A percentile compares a stretch with the other conserved stretches of the same genome.
phyloP scores from a whole-genome alignment of 2,329 filamentous ascomycete genomes.

The Achaetomium macrosporum region DNA sequence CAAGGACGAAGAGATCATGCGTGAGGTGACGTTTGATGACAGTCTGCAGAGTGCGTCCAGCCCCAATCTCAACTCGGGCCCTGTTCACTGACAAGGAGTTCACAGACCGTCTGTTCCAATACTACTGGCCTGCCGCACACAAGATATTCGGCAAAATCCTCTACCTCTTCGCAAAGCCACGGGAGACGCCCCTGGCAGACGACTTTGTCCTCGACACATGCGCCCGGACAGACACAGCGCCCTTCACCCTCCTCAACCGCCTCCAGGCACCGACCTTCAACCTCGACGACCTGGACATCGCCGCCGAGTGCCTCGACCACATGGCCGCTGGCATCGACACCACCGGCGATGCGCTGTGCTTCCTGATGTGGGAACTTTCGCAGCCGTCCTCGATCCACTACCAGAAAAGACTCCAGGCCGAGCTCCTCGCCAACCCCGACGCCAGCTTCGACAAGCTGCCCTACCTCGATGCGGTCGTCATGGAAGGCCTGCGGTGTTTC shows the following conservation, averaged over 20 bases:
- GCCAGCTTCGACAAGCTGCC: slow-evolving; percentile 44
- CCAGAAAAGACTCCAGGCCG: slow-evolving; percentile 48
- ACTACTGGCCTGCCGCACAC: slow-evolving; percentile 51
- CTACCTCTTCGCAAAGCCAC: slow-evolving; percentile 45
- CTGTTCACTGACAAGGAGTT: background rate
- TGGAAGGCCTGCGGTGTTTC: slow-evolving; percentile 56
- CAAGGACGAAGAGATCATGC: slow-evolving; percentile 60
- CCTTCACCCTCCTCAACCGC: slow-evolving; percentile 54
- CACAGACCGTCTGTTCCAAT: slow-evolving; percentile 52
- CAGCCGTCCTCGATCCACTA: slow-evolving; percentile 47
- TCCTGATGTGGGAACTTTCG: slow-evolving; percentile 66
- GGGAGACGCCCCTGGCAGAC: slow-evolving; percentile 54
- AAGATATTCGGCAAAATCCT: slow-evolving; percentile 41
- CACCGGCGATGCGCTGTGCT: slow-evolving; percentile 63
- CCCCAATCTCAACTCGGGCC: background rate
- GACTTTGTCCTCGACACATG: slow-evolving; percentile 51
- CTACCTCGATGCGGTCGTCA: slow-evolving; percentile 58
- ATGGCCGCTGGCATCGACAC: slow-evolving; percentile 69
- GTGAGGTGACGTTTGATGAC: slow-evolving; percentile 61
- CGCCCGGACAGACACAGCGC: slow-evolving; percentile 39
- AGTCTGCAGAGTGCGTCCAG: slow-evolving; percentile 56
- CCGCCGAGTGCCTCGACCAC: slow-evolving; percentile 65
- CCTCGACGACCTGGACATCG: slow-evolving; percentile 50
- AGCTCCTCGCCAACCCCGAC: slow-evolving; percentile 41
- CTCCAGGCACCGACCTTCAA: slow-evolving; percentile 37